Percentiles rank a stretch among this genome's conserved stretches.
phyloP scores from a whole-genome alignment of 441 rosid species.

The Erysimum cheiri region DNA sequence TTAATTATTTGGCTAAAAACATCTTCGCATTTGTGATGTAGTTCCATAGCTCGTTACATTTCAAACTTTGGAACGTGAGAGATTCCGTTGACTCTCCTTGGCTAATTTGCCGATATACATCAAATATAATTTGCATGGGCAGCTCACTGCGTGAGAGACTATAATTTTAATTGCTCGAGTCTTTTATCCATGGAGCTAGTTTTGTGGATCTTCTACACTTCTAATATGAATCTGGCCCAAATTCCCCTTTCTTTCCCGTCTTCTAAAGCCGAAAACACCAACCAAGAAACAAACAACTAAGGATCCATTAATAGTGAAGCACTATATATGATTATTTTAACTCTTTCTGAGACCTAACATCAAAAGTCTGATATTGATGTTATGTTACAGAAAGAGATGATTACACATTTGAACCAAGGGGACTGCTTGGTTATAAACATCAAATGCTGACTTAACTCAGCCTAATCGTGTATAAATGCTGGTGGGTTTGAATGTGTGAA shows the following conservation, averaged over 20 bases:
- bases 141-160: background rate
- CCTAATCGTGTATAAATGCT: constrained; percentile 10
- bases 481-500: constrained; percentile 15
- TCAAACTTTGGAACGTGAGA: background rate
- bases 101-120: background rate
- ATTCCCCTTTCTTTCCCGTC: background rate
- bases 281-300: background rate
- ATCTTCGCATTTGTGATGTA: background rate
- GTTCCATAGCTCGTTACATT: background rate
- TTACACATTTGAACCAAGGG: constrained; percentile 73
- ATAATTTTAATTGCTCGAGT: background rate
- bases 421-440: background rate
- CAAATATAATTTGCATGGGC: background rate
- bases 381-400: constrained; percentile 67
- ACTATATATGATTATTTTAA: background rate
- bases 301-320: background rate
- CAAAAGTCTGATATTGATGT: constrained; percentile 22
- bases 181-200: background rate
- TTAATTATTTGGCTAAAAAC: too few species aligned
- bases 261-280: background rate
- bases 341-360: background rate
- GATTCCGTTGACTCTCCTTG: background rate
- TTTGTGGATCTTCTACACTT: background rate
- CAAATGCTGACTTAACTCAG: background rate
- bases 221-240: background rate